Conservation (phyloP, 768 basidiomycete genomes). For the Cystoderma amianthinum region DNA sequence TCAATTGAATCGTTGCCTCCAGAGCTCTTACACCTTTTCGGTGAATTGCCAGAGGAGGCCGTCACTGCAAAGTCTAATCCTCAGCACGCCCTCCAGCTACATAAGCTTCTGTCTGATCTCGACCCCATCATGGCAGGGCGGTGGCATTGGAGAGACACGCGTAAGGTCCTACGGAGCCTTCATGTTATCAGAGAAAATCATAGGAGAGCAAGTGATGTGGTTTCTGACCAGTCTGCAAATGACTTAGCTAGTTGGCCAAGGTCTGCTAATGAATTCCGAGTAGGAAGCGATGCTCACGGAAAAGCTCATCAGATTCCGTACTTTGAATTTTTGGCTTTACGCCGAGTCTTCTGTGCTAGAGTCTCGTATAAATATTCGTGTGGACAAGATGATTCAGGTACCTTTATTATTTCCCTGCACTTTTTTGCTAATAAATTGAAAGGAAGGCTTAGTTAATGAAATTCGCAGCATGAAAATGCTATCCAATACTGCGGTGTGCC, state of each 20-base stretch:
- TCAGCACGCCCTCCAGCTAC: constrained; percentile 53
- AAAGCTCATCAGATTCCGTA: constrained; percentile 55
- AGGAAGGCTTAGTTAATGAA: constrained; percentile 81
- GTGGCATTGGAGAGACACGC: constrained; percentile 96
- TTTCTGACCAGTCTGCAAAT: constrained; percentile 50
- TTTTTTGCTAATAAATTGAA: constrained; percentile 3
- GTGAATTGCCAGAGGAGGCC: constrained; percentile 50
- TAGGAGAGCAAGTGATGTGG: constrained; percentile 58
- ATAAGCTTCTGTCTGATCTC: constrained; percentile 56
- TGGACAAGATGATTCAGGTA: constrained; percentile 89
- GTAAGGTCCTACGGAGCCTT: constrained; percentile 82
- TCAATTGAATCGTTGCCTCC: constrained; percentile 38
- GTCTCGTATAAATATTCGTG: constrained; percentile 66
- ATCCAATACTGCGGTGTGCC: constrained; percentile 14
- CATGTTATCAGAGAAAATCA: constrained; percentile 70
- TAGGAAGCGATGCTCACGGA: not conserved
- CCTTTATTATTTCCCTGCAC: not conserved
- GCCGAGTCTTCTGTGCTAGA: constrained; percentile 59
- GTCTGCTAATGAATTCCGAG: constrained; percentile 22
- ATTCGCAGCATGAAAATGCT: constrained; percentile 47
- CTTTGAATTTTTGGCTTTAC: constrained; percentile 89
- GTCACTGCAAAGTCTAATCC: constrained; percentile 51
- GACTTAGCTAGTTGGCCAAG: constrained; percentile 35
- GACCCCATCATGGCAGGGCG: constrained; percentile 70
- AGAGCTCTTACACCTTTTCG: constrained; percentile 42